Percentiles rank a stretch among this genome's conserved stretches.
Conservation (phyloP, 208 protist genomes). For the Crithidia brevicula region DNA sequence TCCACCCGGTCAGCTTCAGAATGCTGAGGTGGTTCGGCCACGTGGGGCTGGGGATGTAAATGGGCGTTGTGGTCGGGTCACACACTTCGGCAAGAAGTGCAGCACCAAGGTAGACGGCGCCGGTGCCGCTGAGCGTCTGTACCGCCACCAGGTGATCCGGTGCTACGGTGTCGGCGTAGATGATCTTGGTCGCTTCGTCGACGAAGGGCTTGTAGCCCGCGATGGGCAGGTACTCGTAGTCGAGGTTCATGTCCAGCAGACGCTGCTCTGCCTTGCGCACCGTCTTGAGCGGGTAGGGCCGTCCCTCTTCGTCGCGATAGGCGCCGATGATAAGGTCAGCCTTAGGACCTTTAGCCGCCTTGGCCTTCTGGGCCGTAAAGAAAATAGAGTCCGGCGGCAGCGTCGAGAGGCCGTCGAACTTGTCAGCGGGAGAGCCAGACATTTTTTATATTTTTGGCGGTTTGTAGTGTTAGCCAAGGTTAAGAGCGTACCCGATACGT, state of each 20-base stretch:
- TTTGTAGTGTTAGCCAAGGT: slow-evolving; percentile 20
- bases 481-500: too few relatives aligned
- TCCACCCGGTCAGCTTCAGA: slow-evolving; percentile 60
- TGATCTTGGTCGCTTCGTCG: slow-evolving; percentile 27
- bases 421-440: slow-evolving; percentile 7
- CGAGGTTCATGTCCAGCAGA: slow-evolving; percentile 64
- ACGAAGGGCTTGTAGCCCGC: slow-evolving; percentile 88
- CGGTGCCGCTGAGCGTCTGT: slow-evolving; percentile 92
- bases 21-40: slow-evolving; percentile 89
- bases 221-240: slow-evolving; percentile 99
- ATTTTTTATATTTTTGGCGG: slow-evolving; percentile 13
- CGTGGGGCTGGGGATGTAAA: slow-evolving; percentile 88
- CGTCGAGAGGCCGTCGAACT: slow-evolving; percentile 19
- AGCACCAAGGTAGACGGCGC: slow-evolving; percentile 77
- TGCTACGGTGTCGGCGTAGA: slow-evolving; percentile 10
- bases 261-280: slow-evolving; percentile 90
- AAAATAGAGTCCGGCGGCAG: slow-evolving; percentile 23
- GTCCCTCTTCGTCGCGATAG: slow-evolving; percentile 96
- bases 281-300: slow-evolving; percentile 92
- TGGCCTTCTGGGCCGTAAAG: slow-evolving; percentile 35
- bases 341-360: slow-evolving; percentile 80
- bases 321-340: slow-evolving; percentile 98
- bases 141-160: slow-evolving; percentile 65
- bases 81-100: slow-evolving; percentile 52
- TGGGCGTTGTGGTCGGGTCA: slow-evolving; percentile 37